Evolutionary conservation across 2,329 filamentous ascomycete species (phyloP).

Genomic region (Scopulariopsis brevicaulis): DNA sequence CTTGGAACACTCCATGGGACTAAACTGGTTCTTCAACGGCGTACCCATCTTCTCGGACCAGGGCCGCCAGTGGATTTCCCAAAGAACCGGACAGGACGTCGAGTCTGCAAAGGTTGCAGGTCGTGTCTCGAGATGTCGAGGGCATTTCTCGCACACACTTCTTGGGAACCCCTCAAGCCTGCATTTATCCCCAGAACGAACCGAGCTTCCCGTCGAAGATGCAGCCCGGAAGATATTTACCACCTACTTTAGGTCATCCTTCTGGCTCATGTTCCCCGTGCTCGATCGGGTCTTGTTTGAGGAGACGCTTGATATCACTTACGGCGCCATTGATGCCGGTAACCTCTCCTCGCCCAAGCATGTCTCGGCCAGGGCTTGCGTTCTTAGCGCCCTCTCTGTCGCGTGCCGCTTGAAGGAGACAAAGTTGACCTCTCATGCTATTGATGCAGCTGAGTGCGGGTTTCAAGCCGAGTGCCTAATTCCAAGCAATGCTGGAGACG

Average conservation of each 20-base stretch:
- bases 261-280: slow-evolving; percentile 34
- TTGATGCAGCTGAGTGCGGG: slow-evolving; percentile 26
- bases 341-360: slow-evolving; percentile 12
- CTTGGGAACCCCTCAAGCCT: too few relatives aligned
- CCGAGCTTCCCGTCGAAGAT: slow-evolving; percentile 21
- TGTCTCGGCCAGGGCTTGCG: slow-evolving; percentile 29
- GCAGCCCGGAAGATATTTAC: slow-evolving; percentile 14
- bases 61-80: slow-evolving; percentile 34
- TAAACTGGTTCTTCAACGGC: slow-evolving; percentile 32
- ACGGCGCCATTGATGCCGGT: slow-evolving; percentile 14
- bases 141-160: too few relatives aligned
- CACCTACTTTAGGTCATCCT: slow-evolving; percentile 16
- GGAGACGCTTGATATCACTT: slow-evolving; percentile 32
- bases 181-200: neutral
- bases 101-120: slow-evolving; percentile 11
- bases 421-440: slow-evolving; percentile 9
- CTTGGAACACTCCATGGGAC: slow-evolving; percentile 32
- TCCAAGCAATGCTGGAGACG: slow-evolving; percentile 26
- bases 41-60: slow-evolving; percentile 35
- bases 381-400: slow-evolving; percentile 33
- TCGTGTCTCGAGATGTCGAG: neutral
- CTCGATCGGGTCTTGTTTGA: slow-evolving; percentile 33
- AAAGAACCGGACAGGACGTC: slow-evolving; percentile 27
- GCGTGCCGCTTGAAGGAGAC: slow-evolving; percentile 12
- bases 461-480: slow-evolving; percentile 28